Conservation (phyloP, 371 early-diverging fungal genomes). For the Saksenaea oblongispora region DNA sequence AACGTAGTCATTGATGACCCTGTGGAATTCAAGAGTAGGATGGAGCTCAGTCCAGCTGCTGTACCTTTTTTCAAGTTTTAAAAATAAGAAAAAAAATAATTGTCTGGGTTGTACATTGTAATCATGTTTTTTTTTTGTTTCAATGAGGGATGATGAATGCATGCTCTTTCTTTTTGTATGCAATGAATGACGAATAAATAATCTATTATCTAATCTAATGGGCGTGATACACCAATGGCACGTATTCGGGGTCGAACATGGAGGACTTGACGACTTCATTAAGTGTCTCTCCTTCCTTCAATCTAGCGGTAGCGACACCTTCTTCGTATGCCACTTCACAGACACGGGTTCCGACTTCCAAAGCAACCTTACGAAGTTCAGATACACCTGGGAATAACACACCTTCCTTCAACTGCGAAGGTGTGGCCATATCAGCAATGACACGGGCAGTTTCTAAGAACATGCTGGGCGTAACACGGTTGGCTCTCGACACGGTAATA, state of each 20-base stretch:
- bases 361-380: conserved; percentile 53
- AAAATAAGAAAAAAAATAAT: neutral
- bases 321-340: conserved; percentile 65
- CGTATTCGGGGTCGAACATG: conserved; percentile 60
- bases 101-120: neutral
- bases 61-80: conserved; percentile 37
- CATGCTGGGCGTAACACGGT: conserved; percentile 59
- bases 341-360: conserved; percentile 58
- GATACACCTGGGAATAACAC: conserved; percentile 59
- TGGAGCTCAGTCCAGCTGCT: conserved; percentile 55
- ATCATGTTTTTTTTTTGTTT: conserved; percentile 7
- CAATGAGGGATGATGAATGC: neutral
- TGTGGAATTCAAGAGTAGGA: conserved; percentile 55
- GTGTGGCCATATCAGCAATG: conserved; percentile 61
- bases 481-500: conserved; percentile 56
- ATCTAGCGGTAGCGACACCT: conserved; percentile 47
- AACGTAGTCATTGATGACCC: conserved; percentile 49
- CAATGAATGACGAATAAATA: neutral
- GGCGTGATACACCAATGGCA: conserved; percentile 53
- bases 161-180: neutral
- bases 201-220: conserved; percentile 9
- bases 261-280: conserved; percentile 51
- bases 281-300: conserved; percentile 51
- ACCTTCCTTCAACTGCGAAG: conserved; percentile 61
- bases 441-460: conserved; percentile 62